These are phyloP conservation scores for Fusarium continuum DNA, from an alignment of 2,329 filamentous ascomycete genomes.

Conservation along the genomic window DNA sequence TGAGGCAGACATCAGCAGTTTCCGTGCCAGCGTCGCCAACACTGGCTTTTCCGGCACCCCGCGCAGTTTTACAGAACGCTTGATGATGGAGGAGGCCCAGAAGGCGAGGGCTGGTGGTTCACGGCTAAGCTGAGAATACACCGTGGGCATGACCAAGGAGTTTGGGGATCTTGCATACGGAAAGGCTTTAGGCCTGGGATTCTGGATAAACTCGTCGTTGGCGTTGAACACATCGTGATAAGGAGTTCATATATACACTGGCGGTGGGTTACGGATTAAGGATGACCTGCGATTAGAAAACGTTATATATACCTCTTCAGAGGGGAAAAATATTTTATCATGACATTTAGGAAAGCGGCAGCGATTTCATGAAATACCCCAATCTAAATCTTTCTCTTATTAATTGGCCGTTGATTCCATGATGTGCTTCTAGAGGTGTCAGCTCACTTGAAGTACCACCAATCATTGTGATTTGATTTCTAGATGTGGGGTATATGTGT, in stretches of 20 bases:
- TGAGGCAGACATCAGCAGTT: conserved; percentile 56
- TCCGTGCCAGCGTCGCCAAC: conserved; percentile 53
- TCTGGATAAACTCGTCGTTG: conserved; percentile 41
- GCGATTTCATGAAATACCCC: background rate
- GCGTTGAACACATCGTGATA: conserved; percentile 43
- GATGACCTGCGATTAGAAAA: conserved; percentile 23
- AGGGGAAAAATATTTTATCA: conserved; percentile 11
- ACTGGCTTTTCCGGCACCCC: conserved; percentile 55
- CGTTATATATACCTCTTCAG: conserved; percentile 19
- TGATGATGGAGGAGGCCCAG: conserved; percentile 59
- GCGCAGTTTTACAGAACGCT: conserved; percentile 58
- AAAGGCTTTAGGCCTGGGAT: conserved; percentile 33
- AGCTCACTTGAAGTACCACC: conserved; percentile 10
- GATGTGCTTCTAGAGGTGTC: background rate
- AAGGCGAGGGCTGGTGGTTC: conserved; percentile 38
- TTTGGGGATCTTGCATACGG: conserved; percentile 38
- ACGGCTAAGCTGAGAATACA: conserved; percentile 29
- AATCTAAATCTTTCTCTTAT: background rate
- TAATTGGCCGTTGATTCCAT: background rate
- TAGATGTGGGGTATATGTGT: conserved; percentile 20
- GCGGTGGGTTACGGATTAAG: conserved; percentile 11
- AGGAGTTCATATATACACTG: conserved; percentile 37
- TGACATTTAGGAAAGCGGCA: conserved; percentile 4
- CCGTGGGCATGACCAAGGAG: conserved; percentile 30
- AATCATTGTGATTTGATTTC: conserved; percentile 23